Percentiles rank a stretch among this genome's conserved stretches.
Conservation (phyloP, 1,284 basidiomycete genomes). For the Boletus sp. region DNA sequence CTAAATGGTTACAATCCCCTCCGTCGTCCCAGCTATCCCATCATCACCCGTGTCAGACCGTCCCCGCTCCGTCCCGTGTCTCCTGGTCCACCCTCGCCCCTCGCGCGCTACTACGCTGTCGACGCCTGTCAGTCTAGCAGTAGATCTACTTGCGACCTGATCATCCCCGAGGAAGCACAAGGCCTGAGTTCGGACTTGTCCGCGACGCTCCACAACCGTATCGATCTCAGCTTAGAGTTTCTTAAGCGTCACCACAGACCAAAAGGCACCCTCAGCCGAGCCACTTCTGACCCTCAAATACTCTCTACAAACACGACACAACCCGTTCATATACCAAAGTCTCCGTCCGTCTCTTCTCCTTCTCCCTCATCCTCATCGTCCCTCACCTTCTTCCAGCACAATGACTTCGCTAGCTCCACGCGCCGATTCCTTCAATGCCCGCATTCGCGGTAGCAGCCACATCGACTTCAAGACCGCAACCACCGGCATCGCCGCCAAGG, state of each 20-base stretch:
- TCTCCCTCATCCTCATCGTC: constrained; percentile 7
- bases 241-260: constrained; percentile 59
- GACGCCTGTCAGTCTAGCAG: constrained; percentile 7
- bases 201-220: constrained; percentile 30
- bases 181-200: constrained; percentile 32
- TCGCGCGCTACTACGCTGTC: constrained; percentile 15
- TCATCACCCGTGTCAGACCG: constrained; percentile 5
- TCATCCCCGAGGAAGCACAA: constrained; percentile 31
- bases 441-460: constrained; percentile 64
- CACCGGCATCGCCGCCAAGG: constrained; percentile 94
- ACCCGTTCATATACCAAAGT: constrained; percentile 53
- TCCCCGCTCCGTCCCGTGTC: constrained; percentile 2
- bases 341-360: constrained; percentile 33
- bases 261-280: constrained; percentile 41
- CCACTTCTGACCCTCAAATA: constrained; percentile 52
- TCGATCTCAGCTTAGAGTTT: constrained; percentile 35
- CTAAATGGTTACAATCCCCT: constrained; percentile 19
- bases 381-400: constrained; percentile 27
- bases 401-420: constrained; percentile 61
- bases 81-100: constrained; percentile 17
- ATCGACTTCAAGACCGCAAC: constrained; percentile 97
- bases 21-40: constrained; percentile 17
- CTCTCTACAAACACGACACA: constrained; percentile 62
- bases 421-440: constrained; percentile 59
- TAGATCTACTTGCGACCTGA: constrained; percentile 29